Evolutionary conservation across 371 early-diverging fungal genomes (phyloP).

Genomic region (Mucor velutinosus): DNA sequence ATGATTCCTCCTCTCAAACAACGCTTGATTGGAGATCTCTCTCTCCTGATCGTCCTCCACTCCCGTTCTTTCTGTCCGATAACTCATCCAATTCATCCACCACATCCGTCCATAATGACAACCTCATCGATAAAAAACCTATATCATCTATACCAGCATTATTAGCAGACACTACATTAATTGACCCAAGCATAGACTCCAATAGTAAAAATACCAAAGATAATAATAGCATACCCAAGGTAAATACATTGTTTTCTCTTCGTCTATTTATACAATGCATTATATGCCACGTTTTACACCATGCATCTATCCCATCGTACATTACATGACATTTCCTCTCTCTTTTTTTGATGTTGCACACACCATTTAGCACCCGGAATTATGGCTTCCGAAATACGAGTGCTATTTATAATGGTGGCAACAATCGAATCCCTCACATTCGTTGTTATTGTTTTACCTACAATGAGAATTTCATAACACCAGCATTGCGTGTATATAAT

Average conservation of each 20-base stretch:
- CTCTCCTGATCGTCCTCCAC: slow-evolving; percentile 29
- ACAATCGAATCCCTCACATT: not conserved
- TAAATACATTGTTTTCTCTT: not conserved
- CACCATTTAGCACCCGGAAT: not conserved
- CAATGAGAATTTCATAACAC: not conserved
- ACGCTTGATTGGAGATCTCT: slow-evolving; percentile 30
- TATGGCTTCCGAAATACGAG: not conserved
- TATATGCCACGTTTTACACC: slow-evolving; percentile 15
- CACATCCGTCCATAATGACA: slow-evolving; percentile 4
- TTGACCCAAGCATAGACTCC: not conserved
- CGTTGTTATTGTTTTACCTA: slow-evolving; percentile 1
- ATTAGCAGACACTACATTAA: slow-evolving; percentile 1
- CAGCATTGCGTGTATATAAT: not conserved
- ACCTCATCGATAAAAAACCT: not conserved
- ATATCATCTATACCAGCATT: not conserved
- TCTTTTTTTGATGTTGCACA: slow-evolving; percentile 2
- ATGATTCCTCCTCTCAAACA: slow-evolving; percentile 8
- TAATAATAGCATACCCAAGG: slow-evolving; percentile 3
- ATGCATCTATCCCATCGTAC: slow-evolving; percentile 1
- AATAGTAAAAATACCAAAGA: not conserved
- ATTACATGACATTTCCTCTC: not conserved
- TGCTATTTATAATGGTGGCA: not conserved
- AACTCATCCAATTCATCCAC: slow-evolving; percentile 6
- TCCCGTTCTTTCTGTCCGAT: slow-evolving; percentile 21
- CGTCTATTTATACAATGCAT: slow-evolving; percentile 1